Percentiles rank a stretch among this genome's conserved stretches.
These are phyloP conservation scores for Rhodotorula sp. DNA, from an alignment of 1,284 basidiomycete genomes.

Conservation along the genomic window DNA sequence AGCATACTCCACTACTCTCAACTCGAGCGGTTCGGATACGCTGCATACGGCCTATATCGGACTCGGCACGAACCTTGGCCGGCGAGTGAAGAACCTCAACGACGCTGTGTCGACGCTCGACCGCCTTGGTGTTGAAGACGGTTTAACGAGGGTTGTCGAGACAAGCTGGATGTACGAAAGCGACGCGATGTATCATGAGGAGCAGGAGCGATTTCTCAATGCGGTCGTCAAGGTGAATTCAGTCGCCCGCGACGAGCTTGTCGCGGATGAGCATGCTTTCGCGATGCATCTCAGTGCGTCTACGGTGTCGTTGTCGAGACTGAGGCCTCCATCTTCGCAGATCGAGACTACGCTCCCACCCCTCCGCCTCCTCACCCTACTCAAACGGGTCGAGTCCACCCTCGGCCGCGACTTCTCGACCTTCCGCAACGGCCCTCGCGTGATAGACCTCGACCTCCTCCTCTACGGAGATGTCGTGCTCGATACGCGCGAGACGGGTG, in stretches of 20 bases:
- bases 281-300: too few species aligned
- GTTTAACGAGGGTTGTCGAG: conserved; percentile 56
- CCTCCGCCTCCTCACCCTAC: conserved; percentile 60
- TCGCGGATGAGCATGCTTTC: too few species aligned
- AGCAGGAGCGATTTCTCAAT: conserved; percentile 88
- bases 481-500: conserved; percentile 57
- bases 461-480: conserved; percentile 68
- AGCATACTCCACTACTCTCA: neutral
- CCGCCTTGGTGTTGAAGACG: conserved; percentile 31
- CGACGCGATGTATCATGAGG: conserved; percentile 88
- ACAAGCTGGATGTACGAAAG: conserved; percentile 94
- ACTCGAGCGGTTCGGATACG: conserved; percentile 10
- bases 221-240: conserved; percentile 75
- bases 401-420: conserved; percentile 77
- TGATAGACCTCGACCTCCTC: conserved; percentile 87
- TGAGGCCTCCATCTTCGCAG: conserved; percentile 50
- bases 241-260: neutral
- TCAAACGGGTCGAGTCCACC: conserved; percentile 72
- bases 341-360: conserved; percentile 72
- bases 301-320: neutral
- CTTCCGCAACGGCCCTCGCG: conserved; percentile 80
- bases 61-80: conserved; percentile 86
- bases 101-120: conserved; percentile 66
- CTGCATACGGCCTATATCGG: conserved; percentile 63
- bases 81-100: conserved; percentile 80